A percentile compares a stretch with the other conserved stretches of the same genome.
phyloP scores from a whole-genome alignment of 495 filamentous ascomycete species.

The Filosporella fistucella region DNA sequence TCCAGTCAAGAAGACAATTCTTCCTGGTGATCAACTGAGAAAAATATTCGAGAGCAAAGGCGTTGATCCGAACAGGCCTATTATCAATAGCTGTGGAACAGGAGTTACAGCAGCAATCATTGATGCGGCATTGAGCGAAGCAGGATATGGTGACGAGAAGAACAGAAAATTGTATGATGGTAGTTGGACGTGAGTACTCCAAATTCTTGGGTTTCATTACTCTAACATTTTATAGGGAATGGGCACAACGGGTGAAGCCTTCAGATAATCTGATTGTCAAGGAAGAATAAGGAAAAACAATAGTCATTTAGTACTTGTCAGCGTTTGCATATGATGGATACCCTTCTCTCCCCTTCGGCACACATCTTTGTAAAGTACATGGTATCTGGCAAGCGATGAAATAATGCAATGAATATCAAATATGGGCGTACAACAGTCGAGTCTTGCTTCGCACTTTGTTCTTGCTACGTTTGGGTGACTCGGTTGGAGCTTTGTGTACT shows the following conservation, averaged over 20 bases:
- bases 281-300: slow-evolving; percentile 5
- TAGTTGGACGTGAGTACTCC: slow-evolving; percentile 84
- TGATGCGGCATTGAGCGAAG: slow-evolving; percentile 78
- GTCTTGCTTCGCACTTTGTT: too few species aligned
- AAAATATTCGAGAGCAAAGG: slow-evolving; percentile 74
- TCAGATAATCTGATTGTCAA: slow-evolving; percentile 51
- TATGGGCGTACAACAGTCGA: too few species aligned
- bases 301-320: slow-evolving; percentile 16
- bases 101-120: slow-evolving; percentile 93
- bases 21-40: slow-evolving; percentile 65
- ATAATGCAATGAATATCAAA: too few species aligned
- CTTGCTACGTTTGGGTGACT: too few species aligned
- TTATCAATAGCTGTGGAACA: slow-evolving; percentile 88
- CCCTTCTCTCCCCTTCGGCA: too few species aligned
- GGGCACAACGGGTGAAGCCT: slow-evolving; percentile 65
- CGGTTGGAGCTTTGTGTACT: too few species aligned
- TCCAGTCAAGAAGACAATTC: slow-evolving; percentile 72
- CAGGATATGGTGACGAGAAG: slow-evolving; percentile 63
- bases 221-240: slow-evolving; percentile 50
- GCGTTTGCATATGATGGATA: slow-evolving; percentile 23
- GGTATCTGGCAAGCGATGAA: too few species aligned
- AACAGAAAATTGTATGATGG: slow-evolving; percentile 86
- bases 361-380: too few species aligned
- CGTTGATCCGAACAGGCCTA: slow-evolving; percentile 74
- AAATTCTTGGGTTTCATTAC: not conserved